Evolutionary conservation across 176 grass and related monocot genomes (phyloP), one percentile per base, ranked within the genome.

Genomic region (Paspalum vaginatum): DNA sequence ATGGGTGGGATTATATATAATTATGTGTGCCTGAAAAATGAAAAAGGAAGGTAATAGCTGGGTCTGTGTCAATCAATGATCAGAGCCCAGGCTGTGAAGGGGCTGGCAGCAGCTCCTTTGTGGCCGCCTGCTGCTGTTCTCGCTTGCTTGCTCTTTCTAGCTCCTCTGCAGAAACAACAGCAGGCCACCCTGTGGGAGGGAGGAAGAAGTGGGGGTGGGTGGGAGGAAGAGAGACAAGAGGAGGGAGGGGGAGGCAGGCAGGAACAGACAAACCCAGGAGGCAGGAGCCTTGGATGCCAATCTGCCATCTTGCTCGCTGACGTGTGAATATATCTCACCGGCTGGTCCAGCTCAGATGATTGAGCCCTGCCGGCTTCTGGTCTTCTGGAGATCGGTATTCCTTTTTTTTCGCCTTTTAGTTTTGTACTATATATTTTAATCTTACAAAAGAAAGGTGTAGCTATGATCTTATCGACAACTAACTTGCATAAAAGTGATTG

Each of bases 241-340:
- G 20, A 56, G 65, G 10, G 41, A 41, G 2, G 38, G 12, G 5
- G 50, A 24, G 25, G 9, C 26, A 4, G n/a, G 58, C 45, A 40
- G 88, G 78, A 76, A 68, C 85, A 91, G 85, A 79, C 61, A 89
- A 89, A 78, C 70, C 76, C 81, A 48, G 86, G 74, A 82, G 61
- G 79, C 13, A 50, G 71, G 75, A 83, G 80, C 86, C 86, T 88
- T 61, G 86, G 86, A 88, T 88, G 70, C n/a, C n/a, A n/a, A n/a
- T n/a, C n/a, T n/a, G n/a, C 76, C 73, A 52, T 51, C 51, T 84
- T 69, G 17, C 32, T 75, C 44, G 42, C 70, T 68, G 39, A 72
- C 45, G 54, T 67, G 77, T 84, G 77, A 53, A 47, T 70, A 37
- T 61, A 59, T 76, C 78, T 52, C 53, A 13, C 63, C n/a, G 77